These are phyloP conservation scores for Lipomyces chichibuensis DNA, from an alignment of 805 yeast genomes.

Conservation along the genomic window DNA sequence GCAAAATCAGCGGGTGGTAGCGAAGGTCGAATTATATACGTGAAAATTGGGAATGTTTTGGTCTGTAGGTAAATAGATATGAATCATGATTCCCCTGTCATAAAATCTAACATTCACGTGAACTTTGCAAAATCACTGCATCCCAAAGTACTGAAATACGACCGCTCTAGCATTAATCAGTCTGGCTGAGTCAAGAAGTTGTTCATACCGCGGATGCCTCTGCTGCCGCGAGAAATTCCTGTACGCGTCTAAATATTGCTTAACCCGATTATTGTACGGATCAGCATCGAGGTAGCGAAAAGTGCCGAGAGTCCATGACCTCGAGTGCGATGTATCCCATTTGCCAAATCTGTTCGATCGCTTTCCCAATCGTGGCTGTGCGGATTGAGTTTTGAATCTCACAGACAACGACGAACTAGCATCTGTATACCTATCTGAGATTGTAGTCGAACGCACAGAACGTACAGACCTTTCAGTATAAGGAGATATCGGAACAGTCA, in stretches of 20 bases:
- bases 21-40: not conserved
- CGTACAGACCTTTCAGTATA: conserved; percentile 1
- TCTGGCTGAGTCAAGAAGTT: conserved; percentile 6
- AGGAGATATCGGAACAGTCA: not conserved
- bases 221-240: conserved; percentile 6
- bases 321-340: conserved; percentile 5
- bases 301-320: not conserved
- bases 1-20: conserved; percentile 21
- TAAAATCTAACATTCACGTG: not conserved
- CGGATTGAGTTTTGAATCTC: not conserved
- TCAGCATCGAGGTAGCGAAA: conserved; percentile 7
- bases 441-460: not conserved
- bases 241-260: conserved; percentile 20
- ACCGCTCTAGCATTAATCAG: not conserved
- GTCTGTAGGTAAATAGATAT: not conserved
- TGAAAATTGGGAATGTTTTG: not conserved
- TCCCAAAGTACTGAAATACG: not conserved
- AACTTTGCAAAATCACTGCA: not conserved
- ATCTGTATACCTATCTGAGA: not conserved
- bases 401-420: not conserved
- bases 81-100: not conserved
- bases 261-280: conserved; percentile 20
- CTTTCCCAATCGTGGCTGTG: not conserved
- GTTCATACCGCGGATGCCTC: conserved; percentile 19
- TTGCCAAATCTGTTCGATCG: conserved; percentile 4